Evolutionary conservation across 305 asterid species (phyloP), one percentile per base, ranked within the genome.

Genomic region (Striga hermonthica): DNA sequence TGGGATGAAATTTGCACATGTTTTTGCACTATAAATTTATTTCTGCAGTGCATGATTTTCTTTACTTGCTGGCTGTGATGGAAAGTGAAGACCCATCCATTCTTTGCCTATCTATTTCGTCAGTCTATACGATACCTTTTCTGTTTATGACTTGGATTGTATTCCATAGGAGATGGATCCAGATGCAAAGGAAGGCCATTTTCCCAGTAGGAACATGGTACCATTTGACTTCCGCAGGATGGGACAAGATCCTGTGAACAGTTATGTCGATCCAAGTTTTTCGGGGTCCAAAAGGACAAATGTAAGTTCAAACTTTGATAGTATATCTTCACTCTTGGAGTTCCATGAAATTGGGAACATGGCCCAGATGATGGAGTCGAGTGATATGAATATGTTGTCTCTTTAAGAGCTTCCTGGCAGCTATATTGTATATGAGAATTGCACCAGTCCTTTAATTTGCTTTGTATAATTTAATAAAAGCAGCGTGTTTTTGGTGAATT

Each of bases 121-220:
- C 57, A 44, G 31, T 36, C 40, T 53, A 68, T 65, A 9, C 57
- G 47, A 44, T 31, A 13, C 35, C 7, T 66, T 50, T 52, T 62
- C 61, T 13, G 31, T 22, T 71, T 62, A 59, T 71, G 52, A 38
- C 54, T 66, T 70, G 70, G 12, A 37, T 62, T 67, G 22, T 71
- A 70, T 58, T 74, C 70, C 64, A 50, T 69, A 89, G 98, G 98
- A 86, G 74, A 85, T 72, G 57, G 84, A 84, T 53, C 66, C 79
- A 45, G 97, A 86, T 69, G 69, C 80, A 67, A 84, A 77, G 76
- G 92, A 86, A 47, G 87, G 85, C 60, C 96, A 79, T 52, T 80
- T 82, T 73, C 78, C 78, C 44, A 60, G 72, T 74, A 80, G 95
- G 82, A 73, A 75, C 57, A 58, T 80, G 79, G 80, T 60, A 3